Conservation (phyloP, 2,329 filamentous ascomycete genomes). For the Ascochyta clinopodiicola region DNA sequence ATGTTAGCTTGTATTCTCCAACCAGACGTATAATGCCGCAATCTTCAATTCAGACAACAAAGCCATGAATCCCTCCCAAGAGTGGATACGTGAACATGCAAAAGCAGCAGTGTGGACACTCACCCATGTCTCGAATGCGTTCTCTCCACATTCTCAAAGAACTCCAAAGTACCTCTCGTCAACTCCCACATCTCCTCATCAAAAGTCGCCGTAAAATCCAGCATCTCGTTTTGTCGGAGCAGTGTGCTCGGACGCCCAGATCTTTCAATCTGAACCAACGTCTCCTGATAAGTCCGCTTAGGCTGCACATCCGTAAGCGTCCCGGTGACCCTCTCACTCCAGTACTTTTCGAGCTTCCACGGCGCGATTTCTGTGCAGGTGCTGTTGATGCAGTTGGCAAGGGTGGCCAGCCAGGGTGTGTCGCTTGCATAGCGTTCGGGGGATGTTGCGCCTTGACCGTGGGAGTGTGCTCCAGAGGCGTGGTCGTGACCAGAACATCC, state of each 20-base stretch:
- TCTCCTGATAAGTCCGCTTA: constrained; percentile 28
- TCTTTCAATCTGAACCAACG: constrained; percentile 19
- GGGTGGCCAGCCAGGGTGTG: constrained; percentile 34
- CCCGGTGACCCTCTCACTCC: constrained; percentile 18
- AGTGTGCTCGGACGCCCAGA: constrained; percentile 5
- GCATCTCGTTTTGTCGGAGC: constrained; percentile 13
- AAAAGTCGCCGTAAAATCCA: constrained; percentile 24
- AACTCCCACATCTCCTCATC: constrained; percentile 15
- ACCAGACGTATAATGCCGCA: too few species aligned
- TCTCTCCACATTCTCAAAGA: constrained; percentile 18
- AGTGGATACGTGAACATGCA: background rate
- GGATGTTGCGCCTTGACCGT: constrained; percentile 19
- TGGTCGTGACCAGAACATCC: constrained; percentile 23
- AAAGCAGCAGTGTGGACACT: background rate
- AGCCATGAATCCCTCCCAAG: background rate
- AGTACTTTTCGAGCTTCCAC: constrained; percentile 31
- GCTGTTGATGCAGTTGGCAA: constrained; percentile 38
- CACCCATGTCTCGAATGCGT: constrained; percentile 26
- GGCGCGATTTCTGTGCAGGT: constrained; percentile 25
- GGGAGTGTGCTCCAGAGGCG: constrained; percentile 4
- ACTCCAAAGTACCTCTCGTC: constrained; percentile 10
- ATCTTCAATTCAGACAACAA: too few species aligned
- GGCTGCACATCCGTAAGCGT: constrained; percentile 14
- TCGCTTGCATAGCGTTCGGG: constrained; percentile 35
- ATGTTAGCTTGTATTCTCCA: background rate